Evolutionary conservation across 192 early-diverging fungal species (phyloP), one percentile per base, ranked within the genome.

Genomic region (Coemansia sp.): DNA sequence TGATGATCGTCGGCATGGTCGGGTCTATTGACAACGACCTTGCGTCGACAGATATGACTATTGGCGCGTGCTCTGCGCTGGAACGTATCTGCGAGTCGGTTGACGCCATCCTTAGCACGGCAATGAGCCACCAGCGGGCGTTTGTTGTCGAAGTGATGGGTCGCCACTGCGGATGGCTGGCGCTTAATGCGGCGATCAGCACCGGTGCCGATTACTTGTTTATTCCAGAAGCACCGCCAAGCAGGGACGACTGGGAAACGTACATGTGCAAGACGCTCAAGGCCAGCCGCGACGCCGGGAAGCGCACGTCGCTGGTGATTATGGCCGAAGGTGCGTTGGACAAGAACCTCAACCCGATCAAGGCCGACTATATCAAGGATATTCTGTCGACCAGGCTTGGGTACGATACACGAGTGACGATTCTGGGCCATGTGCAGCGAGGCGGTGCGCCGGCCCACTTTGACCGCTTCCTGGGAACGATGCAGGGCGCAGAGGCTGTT

Each of bases 111-210:
- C 87, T 89, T 2, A 92, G 92, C 39, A 99, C 96, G 3, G 96
- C 96, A 0, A 85, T 88, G 40, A 94, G 93, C 72, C 96, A 99
- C 72, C 92, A 93, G 58, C 91, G 96, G 53, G 96, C 96, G 8
- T 99, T 99, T 70, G 93, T 99, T 13, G 87, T 99, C 35, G 96
- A 99, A 66, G 96, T 99, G 34, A 99, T 99, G 96, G 96, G 95
- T 10, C 88, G 96, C 43, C 93, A 97, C 70, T 99, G 96, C 71
- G 96, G 96, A 20, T 99, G 96, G 96, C 76, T 94, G 33, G 93
- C 91, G 26, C 81, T 94, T 30, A 94, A 91, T 85, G 90, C 92
- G 18, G 92, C 87, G 7, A 91, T 94, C 72, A 87, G 87, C 49
- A 89, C 93, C 13, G 95, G 93, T 26, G 95, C 96, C 48, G 96